Percentiles rank a stretch among this genome's conserved stretches.
Evolutionary conservation across 805 yeast species (phyloP).

Genomic region (Suhomyces faveliae): DNA sequence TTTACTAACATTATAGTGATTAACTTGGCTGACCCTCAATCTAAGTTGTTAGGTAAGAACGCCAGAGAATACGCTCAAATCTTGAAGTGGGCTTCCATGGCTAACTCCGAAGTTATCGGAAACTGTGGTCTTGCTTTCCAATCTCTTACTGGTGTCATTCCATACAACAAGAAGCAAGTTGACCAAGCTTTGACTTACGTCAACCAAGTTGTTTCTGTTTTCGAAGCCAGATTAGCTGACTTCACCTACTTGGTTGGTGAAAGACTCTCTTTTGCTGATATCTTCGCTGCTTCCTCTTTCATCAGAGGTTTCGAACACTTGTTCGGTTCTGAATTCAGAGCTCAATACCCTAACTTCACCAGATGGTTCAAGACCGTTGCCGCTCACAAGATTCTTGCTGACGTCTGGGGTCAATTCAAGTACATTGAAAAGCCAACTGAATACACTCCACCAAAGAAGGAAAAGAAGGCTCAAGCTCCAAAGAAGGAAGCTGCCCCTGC

Average conservation of each 20-base stretch:
- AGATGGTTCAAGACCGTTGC: slow-evolving; percentile 70
- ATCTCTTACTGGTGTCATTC: slow-evolving; percentile 61
- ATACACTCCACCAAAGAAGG: slow-evolving; percentile 68
- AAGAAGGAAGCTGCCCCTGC: slow-evolving; percentile 33
- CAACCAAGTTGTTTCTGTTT: slow-evolving; percentile 14
- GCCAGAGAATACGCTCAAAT: slow-evolving; percentile 62
- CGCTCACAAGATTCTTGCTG: slow-evolving; percentile 42
- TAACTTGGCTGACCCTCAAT: slow-evolving; percentile 44
- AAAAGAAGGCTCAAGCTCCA: slow-evolving; percentile 54
- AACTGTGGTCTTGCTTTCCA: slow-evolving; percentile 49
- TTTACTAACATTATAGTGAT: no score
- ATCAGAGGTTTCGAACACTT: slow-evolving; percentile 56
- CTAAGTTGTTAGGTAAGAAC: slow-evolving; percentile 62
- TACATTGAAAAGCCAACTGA: slow-evolving; percentile 67
- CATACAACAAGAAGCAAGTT: slow-evolving; percentile 74
- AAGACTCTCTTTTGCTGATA: slow-evolving; percentile 46
- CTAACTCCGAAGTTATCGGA: slow-evolving; percentile 64
- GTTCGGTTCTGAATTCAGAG: slow-evolving; percentile 67
- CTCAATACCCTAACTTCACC: slow-evolving; percentile 55
- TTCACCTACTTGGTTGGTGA: slow-evolving; percentile 50
- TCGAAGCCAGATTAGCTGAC: slow-evolving; percentile 38
- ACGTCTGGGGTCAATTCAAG: slow-evolving; percentile 42
- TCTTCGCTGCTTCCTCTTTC: slow-evolving; percentile 37
- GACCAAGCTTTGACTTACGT: slow-evolving; percentile 45
- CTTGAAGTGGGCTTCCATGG: slow-evolving; percentile 75